phyloP scores from a whole-genome alignment of 1,284 basidiomycete genomes.

The Ganoderma meredithae region DNA sequence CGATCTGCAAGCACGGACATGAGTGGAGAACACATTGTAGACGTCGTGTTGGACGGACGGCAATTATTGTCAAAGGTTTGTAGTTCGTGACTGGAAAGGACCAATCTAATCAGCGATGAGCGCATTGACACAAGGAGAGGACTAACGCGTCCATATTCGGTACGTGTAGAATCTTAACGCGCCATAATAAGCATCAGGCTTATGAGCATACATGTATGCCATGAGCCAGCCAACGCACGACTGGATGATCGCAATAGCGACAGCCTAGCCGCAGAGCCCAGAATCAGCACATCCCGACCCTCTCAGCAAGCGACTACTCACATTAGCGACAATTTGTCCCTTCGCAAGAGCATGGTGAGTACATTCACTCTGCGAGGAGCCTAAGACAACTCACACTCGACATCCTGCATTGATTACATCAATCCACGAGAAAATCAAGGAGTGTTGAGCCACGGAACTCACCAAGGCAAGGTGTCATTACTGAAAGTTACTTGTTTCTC shows the following conservation, averaged over 20 bases:
- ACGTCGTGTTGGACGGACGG: constrained; percentile 8
- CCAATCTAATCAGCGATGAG: background rate
- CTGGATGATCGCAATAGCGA: constrained; percentile 24
- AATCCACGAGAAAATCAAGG: background rate
- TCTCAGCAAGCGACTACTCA: background rate
- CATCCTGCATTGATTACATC: constrained; percentile 17
- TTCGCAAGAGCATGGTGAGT: background rate
- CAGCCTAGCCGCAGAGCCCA: constrained; percentile 12
- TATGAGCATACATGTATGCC: background rate
- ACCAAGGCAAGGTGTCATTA: constrained; percentile 7
- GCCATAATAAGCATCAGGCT: background rate
- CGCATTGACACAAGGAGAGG: background rate
- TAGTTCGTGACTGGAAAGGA: constrained; percentile 23
- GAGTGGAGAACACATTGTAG: background rate
- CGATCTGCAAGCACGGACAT: constrained; percentile 1
- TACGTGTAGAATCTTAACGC: constrained; percentile 26
- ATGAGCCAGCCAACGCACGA: constrained; percentile 7
- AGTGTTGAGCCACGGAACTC: background rate
- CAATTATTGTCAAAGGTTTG: constrained; percentile 10
- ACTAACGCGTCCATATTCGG: constrained; percentile 31
- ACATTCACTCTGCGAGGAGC: background rate
- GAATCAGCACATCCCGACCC: background rate
- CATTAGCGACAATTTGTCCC: constrained; percentile 28
- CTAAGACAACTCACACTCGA: constrained; percentile 20
- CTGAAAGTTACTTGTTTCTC: background rate